Conservation (phyloP, 2,329 filamentous ascomycete species). For the Monilinia fructicola region DNA sequence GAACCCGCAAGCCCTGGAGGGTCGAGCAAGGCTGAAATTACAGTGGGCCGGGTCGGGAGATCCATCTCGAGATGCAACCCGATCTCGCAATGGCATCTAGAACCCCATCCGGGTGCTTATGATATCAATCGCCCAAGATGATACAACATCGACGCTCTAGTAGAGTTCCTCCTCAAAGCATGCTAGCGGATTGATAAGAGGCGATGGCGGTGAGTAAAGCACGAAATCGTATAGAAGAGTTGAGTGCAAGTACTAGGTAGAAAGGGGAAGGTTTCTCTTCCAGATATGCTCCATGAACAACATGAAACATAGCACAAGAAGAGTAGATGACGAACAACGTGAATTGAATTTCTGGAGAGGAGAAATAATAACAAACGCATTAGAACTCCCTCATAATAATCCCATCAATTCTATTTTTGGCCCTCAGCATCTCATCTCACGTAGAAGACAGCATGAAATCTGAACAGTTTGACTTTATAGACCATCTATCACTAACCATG, state of each 20-base stretch:
- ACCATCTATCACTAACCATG: constrained; percentile 14
- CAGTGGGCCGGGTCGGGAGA: background rate
- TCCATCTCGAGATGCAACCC: background rate
- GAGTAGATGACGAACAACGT: background rate
- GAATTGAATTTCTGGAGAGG: background rate
- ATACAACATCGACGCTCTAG: background rate
- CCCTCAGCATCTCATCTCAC: background rate
- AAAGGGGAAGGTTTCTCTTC: too few relatives aligned
- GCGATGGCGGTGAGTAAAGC: background rate
- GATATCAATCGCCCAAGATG: background rate
- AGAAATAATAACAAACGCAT: background rate
- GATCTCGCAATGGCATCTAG: background rate
- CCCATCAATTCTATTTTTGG: too few relatives aligned
- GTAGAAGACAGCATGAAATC: background rate
- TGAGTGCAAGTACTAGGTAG: too few relatives aligned
- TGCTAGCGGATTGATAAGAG: background rate
- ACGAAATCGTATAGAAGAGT: too few relatives aligned
- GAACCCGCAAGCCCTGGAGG: background rate
- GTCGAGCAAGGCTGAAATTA: background rate
- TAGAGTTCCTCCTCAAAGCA: too few relatives aligned
- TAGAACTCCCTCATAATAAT: background rate
- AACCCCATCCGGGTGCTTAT: background rate
- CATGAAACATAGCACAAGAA: background rate
- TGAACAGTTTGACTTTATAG: constrained; percentile 7
- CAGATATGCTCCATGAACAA: too few relatives aligned